phyloP scores from a whole-genome alignment of 75 land plant genomes.

The Pinus albicaulis region DNA sequence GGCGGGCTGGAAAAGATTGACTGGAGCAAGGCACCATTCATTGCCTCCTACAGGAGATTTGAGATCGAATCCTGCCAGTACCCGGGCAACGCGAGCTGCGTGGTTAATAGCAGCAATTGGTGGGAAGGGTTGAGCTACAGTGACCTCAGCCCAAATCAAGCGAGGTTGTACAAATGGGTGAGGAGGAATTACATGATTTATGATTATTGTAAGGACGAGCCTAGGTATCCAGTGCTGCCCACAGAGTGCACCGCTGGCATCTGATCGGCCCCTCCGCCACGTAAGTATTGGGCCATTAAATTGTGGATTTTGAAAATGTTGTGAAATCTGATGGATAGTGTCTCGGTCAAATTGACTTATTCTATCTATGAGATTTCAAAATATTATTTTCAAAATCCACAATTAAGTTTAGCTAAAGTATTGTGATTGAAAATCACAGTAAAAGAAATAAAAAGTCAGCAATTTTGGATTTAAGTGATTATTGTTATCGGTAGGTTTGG shows the following conservation, averaged over 20 bases:
- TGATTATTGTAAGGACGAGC: constrained; percentile 65
- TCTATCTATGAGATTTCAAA: too few relatives aligned
- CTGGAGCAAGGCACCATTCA: constrained; percentile 74
- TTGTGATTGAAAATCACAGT: too few relatives aligned
- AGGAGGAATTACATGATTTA: constrained; percentile 58
- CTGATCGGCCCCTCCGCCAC: neutral
- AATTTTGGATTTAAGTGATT: too few relatives aligned
- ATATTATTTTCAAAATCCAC: too few relatives aligned
- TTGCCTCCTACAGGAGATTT: constrained; percentile 66
- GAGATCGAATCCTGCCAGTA: constrained; percentile 61
- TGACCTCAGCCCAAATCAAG: constrained; percentile 25
- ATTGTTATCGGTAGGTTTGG: too few relatives aligned
- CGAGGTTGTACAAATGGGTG: constrained; percentile 47
- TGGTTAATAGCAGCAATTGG: constrained; percentile 29
- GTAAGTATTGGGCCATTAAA: too few relatives aligned
- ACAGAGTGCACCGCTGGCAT: constrained; percentile 51
- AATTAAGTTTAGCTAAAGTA: too few relatives aligned
- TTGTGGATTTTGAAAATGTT: too few relatives aligned
- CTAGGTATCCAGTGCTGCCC: constrained; percentile 46
- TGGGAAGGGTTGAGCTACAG: constrained; percentile 39
- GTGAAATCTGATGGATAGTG: too few relatives aligned
- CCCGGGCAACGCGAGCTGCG: constrained; percentile 27
- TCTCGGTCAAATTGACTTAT: too few relatives aligned
- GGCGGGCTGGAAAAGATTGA: constrained; percentile 84
- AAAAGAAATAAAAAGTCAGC: too few relatives aligned